Evolutionary conservation across 1,284 basidiomycete species (phyloP).

Genomic region (Ceratobasidium theobromae): DNA sequence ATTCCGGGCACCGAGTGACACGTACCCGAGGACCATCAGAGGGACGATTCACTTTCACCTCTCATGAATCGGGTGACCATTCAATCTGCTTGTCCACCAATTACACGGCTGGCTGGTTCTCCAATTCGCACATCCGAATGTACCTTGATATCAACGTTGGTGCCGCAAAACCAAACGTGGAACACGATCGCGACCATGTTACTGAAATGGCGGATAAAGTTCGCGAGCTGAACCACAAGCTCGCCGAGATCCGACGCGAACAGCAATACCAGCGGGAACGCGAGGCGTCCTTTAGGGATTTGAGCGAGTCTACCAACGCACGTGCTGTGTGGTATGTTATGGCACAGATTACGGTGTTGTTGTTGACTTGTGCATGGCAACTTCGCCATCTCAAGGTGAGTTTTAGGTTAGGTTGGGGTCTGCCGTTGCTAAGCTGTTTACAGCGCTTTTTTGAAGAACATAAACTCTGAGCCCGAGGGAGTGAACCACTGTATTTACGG

Average conservation of each 20-base stretch:
- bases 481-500: too few species aligned
- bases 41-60: constrained; percentile 95
- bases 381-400: constrained; percentile 85
- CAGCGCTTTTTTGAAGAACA: constrained; percentile 88
- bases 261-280: constrained; percentile 98
- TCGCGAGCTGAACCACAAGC: constrained; percentile 87
- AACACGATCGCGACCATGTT: constrained; percentile 85
- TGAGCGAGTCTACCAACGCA: constrained; percentile 87
- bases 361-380: constrained; percentile 91
- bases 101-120: constrained; percentile 80
- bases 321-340: constrained; percentile 93
- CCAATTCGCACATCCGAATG: constrained; percentile 86
- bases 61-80: constrained; percentile 95
- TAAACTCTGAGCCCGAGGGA: constrained; percentile 64
- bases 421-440: neutral
- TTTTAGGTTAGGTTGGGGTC: constrained; percentile 29
- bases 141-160: constrained; percentile 95
- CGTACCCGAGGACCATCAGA: constrained; percentile 87
- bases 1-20: constrained; percentile 73
- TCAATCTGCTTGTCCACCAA: constrained; percentile 93
- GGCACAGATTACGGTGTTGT: constrained; percentile 80
- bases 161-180: constrained; percentile 74
- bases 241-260: constrained; percentile 91
- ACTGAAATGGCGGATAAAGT: constrained; percentile 84
- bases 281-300: constrained; percentile 86